phyloP scores from a whole-genome alignment of 305 asterid species.

The Ajuga reptans region DNA sequence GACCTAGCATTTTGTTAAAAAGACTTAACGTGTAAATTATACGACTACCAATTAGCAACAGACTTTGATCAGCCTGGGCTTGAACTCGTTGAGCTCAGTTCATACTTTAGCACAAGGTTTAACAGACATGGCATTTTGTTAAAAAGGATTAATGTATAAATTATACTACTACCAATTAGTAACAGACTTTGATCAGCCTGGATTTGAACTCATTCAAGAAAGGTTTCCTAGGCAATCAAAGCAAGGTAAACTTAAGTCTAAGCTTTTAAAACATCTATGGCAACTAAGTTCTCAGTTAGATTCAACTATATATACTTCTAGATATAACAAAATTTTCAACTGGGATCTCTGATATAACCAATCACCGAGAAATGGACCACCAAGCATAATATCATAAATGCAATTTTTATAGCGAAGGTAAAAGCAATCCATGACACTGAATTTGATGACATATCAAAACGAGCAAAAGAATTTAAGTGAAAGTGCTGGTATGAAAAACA shows the following conservation, averaged over 20 bases:
- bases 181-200: not conserved
- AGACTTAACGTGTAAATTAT: not conserved
- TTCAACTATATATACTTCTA: not conserved
- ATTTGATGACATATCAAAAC: not conserved
- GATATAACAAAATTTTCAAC: not conserved
- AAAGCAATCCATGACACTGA: not conserved
- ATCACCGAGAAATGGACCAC: not conserved
- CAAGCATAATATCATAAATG: constrained; percentile 3
- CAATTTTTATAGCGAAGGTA: not conserved
- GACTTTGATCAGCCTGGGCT: not conserved
- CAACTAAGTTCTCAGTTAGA: not conserved
- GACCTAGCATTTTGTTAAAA: not conserved
- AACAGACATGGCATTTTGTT: not conserved
- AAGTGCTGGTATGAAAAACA: constrained; percentile 4
- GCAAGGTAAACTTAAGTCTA: not conserved
- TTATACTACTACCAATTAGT: too few relatives aligned
- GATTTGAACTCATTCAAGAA: not conserved
- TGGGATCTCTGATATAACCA: not conserved
- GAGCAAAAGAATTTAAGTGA: not conserved
- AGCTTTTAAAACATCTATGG: constrained; percentile 1
- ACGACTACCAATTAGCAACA: not conserved
- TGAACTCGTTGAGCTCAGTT: not conserved
- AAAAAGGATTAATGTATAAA: not conserved
- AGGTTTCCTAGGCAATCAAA: not conserved
- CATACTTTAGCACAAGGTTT: not conserved